phyloP scores from a whole-genome alignment of 306 rosid species.

The Quercus engelmannii region DNA sequence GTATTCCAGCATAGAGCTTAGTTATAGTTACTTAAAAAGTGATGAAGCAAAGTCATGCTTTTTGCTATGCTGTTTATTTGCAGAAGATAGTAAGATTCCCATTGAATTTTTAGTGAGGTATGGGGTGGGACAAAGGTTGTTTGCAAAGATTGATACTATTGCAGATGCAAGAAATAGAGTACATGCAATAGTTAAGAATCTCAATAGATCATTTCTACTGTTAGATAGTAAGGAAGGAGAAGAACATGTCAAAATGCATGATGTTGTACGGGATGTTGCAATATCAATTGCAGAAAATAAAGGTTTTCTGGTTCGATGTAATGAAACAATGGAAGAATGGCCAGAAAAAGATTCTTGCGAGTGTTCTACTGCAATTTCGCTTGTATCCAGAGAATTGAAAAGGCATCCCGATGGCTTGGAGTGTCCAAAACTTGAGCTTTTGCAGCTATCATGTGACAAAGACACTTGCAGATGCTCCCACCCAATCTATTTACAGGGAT shows the following conservation, averaged over 20 bases:
- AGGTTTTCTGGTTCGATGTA: neutral
- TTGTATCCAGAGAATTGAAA: fast-evolving
- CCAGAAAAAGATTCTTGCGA: neutral
- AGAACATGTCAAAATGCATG: neutral
- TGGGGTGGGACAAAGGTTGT: slow-evolving; percentile 20
- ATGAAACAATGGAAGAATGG: neutral
- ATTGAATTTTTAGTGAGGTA: slow-evolving; percentile 14
- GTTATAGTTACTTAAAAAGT: slow-evolving; percentile 7
- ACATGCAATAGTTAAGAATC: slow-evolving; percentile 1
- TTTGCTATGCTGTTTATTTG: slow-evolving; percentile 19
- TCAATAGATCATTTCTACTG: slow-evolving; percentile 21
- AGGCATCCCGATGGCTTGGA: neutral
- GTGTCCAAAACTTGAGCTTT: neutral
- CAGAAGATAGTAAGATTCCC: slow-evolving; percentile 21
- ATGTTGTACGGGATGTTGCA: neutral
- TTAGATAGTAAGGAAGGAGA: neutral
- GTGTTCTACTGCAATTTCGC: neutral
- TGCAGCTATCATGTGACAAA: neutral
- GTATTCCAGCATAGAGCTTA: slow-evolving; percentile 6
- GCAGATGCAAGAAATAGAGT: slow-evolving; percentile 25
- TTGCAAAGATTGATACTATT: neutral
- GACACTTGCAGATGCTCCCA: neutral
- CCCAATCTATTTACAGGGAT: neutral
- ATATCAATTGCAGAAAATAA: neutral
- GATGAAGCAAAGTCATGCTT: slow-evolving; percentile 15